These are phyloP conservation scores for Russula griseocarnosa DNA, from an alignment of 768 basidiomycete species.

Conservation along the genomic window DNA sequence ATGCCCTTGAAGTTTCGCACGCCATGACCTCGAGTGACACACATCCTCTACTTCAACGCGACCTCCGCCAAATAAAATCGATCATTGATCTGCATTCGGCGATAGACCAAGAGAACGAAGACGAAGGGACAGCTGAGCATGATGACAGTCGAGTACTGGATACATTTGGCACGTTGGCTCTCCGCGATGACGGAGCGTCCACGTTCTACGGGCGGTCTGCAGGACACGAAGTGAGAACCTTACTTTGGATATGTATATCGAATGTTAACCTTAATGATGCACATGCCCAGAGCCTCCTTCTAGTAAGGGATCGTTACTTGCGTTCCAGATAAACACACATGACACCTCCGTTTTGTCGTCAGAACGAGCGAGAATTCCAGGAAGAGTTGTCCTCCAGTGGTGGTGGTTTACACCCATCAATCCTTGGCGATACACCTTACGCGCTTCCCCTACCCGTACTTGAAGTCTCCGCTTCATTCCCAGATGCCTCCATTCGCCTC, in stretches of 20 bases:
- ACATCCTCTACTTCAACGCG: constrained; percentile 58
- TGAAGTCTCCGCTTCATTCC: constrained; percentile 20
- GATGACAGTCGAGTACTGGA: constrained; percentile 53
- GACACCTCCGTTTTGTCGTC: not conserved
- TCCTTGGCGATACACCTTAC: not conserved
- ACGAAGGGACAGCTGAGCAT: constrained; percentile 30
- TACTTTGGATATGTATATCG: not conserved
- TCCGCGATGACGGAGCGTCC: constrained; percentile 63
- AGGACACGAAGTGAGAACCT: constrained; percentile 57
- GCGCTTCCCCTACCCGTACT: constrained; percentile 10
- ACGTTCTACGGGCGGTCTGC: constrained; percentile 73
- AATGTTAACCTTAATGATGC: not conserved
- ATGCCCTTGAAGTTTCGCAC: constrained; percentile 57
- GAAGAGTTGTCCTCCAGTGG: not conserved
- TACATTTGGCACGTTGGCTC: constrained; percentile 64
- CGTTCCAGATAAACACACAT: not conserved
- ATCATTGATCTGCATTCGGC: constrained; percentile 66
- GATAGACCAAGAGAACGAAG: constrained; percentile 40
- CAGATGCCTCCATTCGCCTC: constrained; percentile 4
- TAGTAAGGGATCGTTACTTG: constrained; percentile 18
- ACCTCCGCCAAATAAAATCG: constrained; percentile 61
- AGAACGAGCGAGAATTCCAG: constrained; percentile 14
- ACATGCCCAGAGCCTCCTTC: constrained; percentile 17
- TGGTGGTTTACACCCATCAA: not conserved
- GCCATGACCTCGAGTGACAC: constrained; percentile 43